Evolutionary conservation across 1,284 basidiomycete genomes (phyloP).

Genomic region (Microbotryomycetes sp.): DNA sequence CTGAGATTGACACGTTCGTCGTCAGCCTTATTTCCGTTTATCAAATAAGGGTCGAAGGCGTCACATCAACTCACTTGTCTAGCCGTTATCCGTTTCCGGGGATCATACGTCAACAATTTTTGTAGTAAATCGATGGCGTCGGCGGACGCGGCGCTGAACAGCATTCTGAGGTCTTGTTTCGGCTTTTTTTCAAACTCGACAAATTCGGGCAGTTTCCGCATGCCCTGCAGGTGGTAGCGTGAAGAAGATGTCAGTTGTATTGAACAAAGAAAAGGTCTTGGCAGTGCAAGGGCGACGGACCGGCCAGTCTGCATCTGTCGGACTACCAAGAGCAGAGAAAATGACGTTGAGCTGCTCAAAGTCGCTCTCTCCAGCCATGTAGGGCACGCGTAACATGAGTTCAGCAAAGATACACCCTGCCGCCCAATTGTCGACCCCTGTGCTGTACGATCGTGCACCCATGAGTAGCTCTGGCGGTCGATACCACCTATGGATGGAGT

Average conservation of each 20-base stretch:
- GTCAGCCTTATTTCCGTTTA: conserved; percentile 5
- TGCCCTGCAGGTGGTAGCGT: conserved; percentile 52
- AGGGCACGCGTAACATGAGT: conserved; percentile 88
- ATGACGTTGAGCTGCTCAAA: conserved; percentile 93
- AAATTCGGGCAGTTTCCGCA: conserved; percentile 83
- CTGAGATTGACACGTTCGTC: conserved; percentile 42
- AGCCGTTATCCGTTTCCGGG: conserved; percentile 71
- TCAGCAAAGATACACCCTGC: conserved; percentile 95
- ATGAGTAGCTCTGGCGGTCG: conserved; percentile 89
- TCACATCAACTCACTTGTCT: conserved; percentile 61
- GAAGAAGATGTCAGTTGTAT: conserved; percentile 1
- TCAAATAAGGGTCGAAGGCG: not conserved
- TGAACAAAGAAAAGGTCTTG: conserved; percentile 16
- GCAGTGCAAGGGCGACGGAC: conserved; percentile 46
- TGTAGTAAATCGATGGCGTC: conserved; percentile 79
- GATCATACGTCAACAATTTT: conserved; percentile 78
- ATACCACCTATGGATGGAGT: conserved; percentile 68
- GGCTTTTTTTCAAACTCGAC: conserved; percentile 65
- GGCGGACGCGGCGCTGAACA: conserved; percentile 82
- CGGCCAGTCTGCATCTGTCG: conserved; percentile 95
- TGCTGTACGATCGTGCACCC: conserved; percentile 78
- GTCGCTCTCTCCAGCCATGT: conserved; percentile 86
- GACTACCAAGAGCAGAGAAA: conserved; percentile 89
- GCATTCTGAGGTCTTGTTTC: conserved; percentile 67
- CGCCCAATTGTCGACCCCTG: conserved; percentile 87